Conservation (phyloP, 1,284 basidiomycete genomes). For the Rhodotorula sp. region DNA sequence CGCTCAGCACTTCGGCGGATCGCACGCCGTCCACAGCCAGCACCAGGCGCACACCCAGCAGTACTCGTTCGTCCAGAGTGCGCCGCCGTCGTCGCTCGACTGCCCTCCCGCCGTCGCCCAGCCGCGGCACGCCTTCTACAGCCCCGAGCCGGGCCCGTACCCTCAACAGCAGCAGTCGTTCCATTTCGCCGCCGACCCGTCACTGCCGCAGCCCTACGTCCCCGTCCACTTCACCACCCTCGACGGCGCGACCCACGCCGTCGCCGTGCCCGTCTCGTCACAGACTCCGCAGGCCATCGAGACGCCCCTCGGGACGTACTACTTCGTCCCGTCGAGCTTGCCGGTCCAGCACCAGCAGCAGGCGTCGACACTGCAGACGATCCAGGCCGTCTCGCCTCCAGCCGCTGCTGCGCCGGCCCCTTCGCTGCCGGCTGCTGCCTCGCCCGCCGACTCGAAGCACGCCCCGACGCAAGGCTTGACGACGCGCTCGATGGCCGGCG, state of each 20-base stretch:
- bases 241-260: constrained; percentile 13
- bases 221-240: constrained; percentile 12
- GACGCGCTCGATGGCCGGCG: no score
- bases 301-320: constrained; percentile 38
- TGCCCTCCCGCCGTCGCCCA: background rate
- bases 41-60: constrained; percentile 1
- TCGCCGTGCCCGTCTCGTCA: constrained; percentile 16
- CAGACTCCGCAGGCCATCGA: constrained; percentile 28
- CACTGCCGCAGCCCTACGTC: background rate
- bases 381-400: background rate
- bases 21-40: background rate
- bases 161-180: background rate
- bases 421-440: no score
- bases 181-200: background rate
- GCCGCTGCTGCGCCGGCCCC: no score
- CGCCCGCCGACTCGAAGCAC: no score
- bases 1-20: background rate
- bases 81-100: background rate
- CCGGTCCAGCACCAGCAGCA: background rate
- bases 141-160: no score
- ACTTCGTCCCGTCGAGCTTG: constrained; percentile 29
- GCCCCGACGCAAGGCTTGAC: no score
- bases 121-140: background rate
- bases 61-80: background rate
- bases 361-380: background rate